Base-by-base conservation (phyloP, 768 basidiomycete species). In the Boletus pseudopeckii region DNA sequence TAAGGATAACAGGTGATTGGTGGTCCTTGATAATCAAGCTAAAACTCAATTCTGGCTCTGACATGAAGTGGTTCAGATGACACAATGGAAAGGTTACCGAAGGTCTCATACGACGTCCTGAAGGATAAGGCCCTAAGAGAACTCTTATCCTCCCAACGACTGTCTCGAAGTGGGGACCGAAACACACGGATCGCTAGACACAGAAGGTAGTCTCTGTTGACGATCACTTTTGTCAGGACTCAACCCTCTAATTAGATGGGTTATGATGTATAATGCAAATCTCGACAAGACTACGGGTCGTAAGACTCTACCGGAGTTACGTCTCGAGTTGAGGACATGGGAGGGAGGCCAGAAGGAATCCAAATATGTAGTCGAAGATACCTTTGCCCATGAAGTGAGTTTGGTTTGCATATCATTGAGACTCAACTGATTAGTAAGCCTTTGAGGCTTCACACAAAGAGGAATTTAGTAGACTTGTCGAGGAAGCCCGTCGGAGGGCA, bases 251-350 rank as follows among this genome's bases (percentile, higher is more conserved):
- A 18, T 28, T 17, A 88, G 87, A 57, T 90, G 86, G 85, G 77
- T 86, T 0, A 82, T 82, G 70, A 64, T 85, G 39, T 84, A 77
- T 59, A 90, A 90, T 55, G 81, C 86, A 28, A 90, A 89, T 64
- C 73, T 87, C 9, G 88, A 90, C 69, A 79, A 78, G 57, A 75
- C 75, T 18, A 47, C 59, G 17, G 71, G 77, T 42, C 76, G 84
- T 28, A 80, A 79, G 62, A 73, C 72, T 17, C 65, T 74, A 50
- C 55, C 64, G 1, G 77, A 79, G 34, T 74, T 89, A 14, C 74
- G 75, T 39, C 63, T 62, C 39, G 85, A 86, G 33, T 62, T 89
- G 63, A 78, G 73, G 57, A 71, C 68, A 59, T 84, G 83, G 83
- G 86, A 88, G 57, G 80, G 75, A 51, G 73, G 68, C 50, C 74